Evolutionary conservation across 371 early-diverging fungal genomes (phyloP).

Genomic region (Apophysomyces sp.): DNA sequence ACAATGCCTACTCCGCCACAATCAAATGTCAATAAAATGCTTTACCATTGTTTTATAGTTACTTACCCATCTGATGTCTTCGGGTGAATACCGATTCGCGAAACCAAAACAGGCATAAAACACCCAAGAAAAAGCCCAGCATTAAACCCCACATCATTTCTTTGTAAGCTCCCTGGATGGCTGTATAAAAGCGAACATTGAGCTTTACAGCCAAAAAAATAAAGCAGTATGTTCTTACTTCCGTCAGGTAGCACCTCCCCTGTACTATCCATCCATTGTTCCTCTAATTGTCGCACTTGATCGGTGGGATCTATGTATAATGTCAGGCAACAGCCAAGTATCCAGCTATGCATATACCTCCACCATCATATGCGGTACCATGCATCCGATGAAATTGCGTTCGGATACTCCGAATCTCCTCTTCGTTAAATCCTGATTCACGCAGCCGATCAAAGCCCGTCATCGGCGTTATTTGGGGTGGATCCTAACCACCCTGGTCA

Average conservation of each 20-base stretch:
- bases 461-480: conserved; percentile 25
- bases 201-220: background rate
- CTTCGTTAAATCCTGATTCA: conserved; percentile 59
- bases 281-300: conserved; percentile 48
- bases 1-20: conserved; percentile 39
- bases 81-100: conserved; percentile 62
- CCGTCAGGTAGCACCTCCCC: conserved; percentile 45
- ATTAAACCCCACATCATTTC: conserved; percentile 64
- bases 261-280: conserved; percentile 63
- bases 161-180: conserved; percentile 49
- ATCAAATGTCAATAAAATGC: background rate
- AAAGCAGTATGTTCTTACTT: no score
- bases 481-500: background rate
- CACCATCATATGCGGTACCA: conserved; percentile 10
- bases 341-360: conserved; percentile 4
- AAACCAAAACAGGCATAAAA: conserved; percentile 64
- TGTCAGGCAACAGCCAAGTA: background rate
- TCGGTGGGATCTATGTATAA: conserved; percentile 21
- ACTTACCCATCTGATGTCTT: conserved; percentile 62
- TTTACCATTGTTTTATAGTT: background rate
- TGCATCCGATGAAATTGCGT: conserved; percentile 52
- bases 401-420: conserved; percentile 57
- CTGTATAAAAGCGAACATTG: conserved; percentile 4
- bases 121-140: conserved; percentile 62
- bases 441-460: conserved; percentile 63